A percentile compares a stretch with the other conserved stretches of the same genome.
phyloP scores from a whole-genome alignment of 768 basidiomycete genomes.

The Termitomyces bulborhizus region DNA sequence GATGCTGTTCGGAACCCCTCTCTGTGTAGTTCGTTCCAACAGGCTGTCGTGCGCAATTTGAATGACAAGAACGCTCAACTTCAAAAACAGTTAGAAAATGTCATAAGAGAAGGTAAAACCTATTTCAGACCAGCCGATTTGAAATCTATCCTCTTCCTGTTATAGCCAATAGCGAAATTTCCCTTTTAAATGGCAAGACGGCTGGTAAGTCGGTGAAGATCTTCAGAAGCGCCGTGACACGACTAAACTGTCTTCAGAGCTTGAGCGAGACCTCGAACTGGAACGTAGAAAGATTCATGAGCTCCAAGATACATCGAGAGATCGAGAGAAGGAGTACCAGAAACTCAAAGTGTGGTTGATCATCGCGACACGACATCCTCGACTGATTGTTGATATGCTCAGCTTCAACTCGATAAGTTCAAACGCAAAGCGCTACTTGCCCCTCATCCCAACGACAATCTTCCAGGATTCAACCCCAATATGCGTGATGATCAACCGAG shows the following conservation, averaged over 20 bases:
- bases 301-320: constrained; percentile 65
- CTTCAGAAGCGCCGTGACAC: background rate
- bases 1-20: background rate
- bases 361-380: background rate
- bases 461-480: constrained; percentile 12
- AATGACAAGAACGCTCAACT: constrained; percentile 79
- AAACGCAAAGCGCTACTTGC: constrained; percentile 75
- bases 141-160: background rate
- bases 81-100: constrained; percentile 82
- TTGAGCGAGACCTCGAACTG: constrained; percentile 75
- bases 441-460: constrained; percentile 20
- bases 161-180: constrained; percentile 73
- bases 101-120: constrained; percentile 74
- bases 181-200: constrained; percentile 62
- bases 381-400: background rate
- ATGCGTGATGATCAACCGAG: constrained; percentile 6
- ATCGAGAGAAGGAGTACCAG: constrained; percentile 82
- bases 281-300: constrained; percentile 73
- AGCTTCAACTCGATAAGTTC: constrained; percentile 77
- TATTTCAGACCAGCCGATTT: background rate
- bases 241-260: constrained; percentile 33
- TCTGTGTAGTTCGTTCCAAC: constrained; percentile 64
- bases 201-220: constrained; percentile 35
- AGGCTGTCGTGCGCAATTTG: constrained; percentile 72
- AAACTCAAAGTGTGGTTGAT: constrained; percentile 62